phyloP scores from a whole-genome alignment of 305 asterid genomes.

The Solanum hybrid region DNA sequence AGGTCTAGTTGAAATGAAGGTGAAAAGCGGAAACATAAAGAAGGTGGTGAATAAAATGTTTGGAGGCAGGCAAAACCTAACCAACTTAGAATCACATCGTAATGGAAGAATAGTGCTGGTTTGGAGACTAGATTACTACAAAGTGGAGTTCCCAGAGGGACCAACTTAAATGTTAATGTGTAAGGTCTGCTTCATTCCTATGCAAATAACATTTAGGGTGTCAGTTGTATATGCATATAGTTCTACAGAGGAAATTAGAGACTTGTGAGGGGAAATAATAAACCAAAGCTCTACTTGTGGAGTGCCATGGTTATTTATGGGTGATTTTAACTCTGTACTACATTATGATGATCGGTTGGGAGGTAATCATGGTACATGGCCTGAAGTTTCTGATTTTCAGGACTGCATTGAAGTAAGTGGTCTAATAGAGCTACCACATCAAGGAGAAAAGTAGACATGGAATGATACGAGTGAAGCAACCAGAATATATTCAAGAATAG shows the following conservation, averaged over 20 bases:
- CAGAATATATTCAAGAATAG: not conserved
- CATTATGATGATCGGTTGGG: not conserved
- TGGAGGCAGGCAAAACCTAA: no score
- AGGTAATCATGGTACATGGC: not conserved
- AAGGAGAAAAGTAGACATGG: not conserved
- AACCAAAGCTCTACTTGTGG: not conserved
- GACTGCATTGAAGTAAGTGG: not conserved
- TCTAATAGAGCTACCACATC: not conserved
- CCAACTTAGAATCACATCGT: no score
- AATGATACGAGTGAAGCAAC: not conserved
- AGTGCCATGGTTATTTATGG: not conserved
- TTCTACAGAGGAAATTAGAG: not conserved
- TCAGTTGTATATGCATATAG: not conserved
- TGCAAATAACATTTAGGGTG: not conserved
- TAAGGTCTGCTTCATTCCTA: not conserved
- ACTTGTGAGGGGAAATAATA: not conserved
- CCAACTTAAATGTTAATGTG: not conserved
- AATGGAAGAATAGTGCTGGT: no score
- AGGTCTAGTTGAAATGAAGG: no score
- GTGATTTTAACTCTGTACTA: not conserved
- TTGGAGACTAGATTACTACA: no score
- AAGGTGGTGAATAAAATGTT: no score
- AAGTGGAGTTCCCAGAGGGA: not conserved
- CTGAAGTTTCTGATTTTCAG: not conserved
- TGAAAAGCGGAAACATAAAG: no score